Evolutionary conservation across 768 basidiomycete genomes (phyloP), one percentile per base, ranked within the genome.

Genomic region (Cystofilobasidium ferigula): DNA sequence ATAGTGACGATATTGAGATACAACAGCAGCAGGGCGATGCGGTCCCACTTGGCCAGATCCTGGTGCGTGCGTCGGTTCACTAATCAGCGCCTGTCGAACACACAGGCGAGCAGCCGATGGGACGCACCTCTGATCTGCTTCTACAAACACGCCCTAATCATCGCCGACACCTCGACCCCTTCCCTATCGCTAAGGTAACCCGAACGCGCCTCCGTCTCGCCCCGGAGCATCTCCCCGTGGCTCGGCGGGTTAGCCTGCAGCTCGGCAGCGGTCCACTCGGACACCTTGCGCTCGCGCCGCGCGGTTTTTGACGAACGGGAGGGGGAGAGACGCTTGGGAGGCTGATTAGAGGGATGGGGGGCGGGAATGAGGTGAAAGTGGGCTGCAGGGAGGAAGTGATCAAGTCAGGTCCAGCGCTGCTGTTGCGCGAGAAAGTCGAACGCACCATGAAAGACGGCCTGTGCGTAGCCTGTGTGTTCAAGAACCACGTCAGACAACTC

Each of bases 331-430:
- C 7, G 45, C 14, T 4, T 20, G 9, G 45, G 43, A 28, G 22
- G 61, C n/a, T 22, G 24, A 35, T 54, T 16, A 20, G 61, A 61
- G 6, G 42, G 47, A 26, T 54, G 48, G 7, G 34, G 62, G 24
- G 58, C 58, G 30, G 58, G 58, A 22, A 60, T 60, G 16, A 60
- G 38, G 14, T 60, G 58, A 26, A 60, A 60, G 43, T 60, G 58
- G 13, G 58, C 58, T 56, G 34, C 12, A 30, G 18, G 16, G 8
- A 28, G 34, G 34, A 18, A 7, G 32, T 42, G 40, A 42, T 10
- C 10, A 20, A 42, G 10, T 10, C 40, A 42, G 40, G 10, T 42
- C 20, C 10, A 42, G 20, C 40, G 40, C 10, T 10, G 40, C 10
- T 10, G 10, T 10, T 10, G 40, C 10, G 30, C 12, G 26, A 26